Percentiles rank a stretch among this genome's conserved stretches.
Conservation (phyloP, 768 basidiomycete genomes). For the Tephrocybe sp. region DNA sequence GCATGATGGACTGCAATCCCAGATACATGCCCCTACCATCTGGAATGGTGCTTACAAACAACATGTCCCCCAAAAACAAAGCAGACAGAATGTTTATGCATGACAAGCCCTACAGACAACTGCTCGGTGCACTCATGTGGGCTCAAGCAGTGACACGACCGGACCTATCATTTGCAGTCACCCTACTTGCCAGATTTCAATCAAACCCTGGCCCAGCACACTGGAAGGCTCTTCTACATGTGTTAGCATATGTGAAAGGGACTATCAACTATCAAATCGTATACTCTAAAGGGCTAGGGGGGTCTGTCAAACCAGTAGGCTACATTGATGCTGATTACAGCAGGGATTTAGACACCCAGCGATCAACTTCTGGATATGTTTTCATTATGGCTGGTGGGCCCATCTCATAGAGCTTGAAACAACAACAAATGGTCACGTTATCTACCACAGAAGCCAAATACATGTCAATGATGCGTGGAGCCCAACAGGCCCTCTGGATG, state of each 20-base stretch:
- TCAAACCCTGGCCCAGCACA: conserved; percentile 28
- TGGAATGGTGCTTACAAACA: background rate
- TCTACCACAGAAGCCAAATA: background rate
- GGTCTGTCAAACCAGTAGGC: too few relatives aligned
- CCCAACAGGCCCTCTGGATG: background rate
- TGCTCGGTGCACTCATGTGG: background rate
- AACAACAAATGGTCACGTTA: background rate
- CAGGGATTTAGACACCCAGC: background rate
- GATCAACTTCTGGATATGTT: background rate
- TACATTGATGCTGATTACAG: conserved; percentile 28
- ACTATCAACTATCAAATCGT: too few relatives aligned
- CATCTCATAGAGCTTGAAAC: background rate
- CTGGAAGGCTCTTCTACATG: conserved; percentile 37
- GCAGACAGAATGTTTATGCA: background rate
- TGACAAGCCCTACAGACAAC: background rate
- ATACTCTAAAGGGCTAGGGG: conserved; percentile 9
- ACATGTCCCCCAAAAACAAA: background rate
- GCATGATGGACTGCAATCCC: background rate
- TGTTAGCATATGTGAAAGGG: too few relatives aligned
- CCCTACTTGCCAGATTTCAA: conserved; percentile 21
- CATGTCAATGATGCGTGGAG: background rate
- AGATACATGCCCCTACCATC: background rate
- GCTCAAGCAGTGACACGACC: conserved; percentile 10
- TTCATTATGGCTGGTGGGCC: background rate
- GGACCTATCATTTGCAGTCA: conserved; percentile 24